Base-by-base conservation (phyloP, 139 green algal genomes). In the Nannochloris sp. region DNA sequence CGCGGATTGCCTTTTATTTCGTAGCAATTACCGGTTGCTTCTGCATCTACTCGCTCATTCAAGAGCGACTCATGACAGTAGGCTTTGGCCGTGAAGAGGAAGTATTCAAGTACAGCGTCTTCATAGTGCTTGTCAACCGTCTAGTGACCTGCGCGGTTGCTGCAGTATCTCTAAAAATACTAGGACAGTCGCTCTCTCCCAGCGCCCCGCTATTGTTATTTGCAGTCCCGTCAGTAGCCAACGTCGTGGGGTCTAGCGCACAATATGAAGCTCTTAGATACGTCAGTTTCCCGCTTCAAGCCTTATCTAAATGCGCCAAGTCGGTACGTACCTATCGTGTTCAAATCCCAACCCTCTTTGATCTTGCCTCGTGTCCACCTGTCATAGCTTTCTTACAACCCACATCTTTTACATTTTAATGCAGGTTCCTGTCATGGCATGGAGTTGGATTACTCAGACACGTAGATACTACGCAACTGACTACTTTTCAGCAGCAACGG, bases 181-280 rank as follows among this genome's bases (percentile, higher is more conserved):
- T 45, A 7, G 62, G 62, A n/a, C 61, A 56, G 5, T 39, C 25
- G 24, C 13, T 85, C 23, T 13, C 24, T 37, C 83, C 81, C 0
- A 42, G 54, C 19, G 89, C 88, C 10, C 86, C 86, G 7, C 36
- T 89, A 8, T 70, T 75, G 5, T 72, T 65, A 6, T 96, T 92
- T 68, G 72, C 74, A 0, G 72, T 71, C 4, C 82, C 93, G 1
- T 88, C 79, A 4, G 23, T 95, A 15, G 94, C 87, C 45, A 99
- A 99, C 56, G 90, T 99, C 12, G 68, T 95, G 24, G 91, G 90
- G 15, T 97, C 91, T 2, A 86, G 75, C 38, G 97, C 91, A 77
- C 93, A 99, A 76, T 98, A 99, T 45, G 93, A 99, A 64, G 94
- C 94, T 8, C 80, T 99, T 8, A 96, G 96, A 70, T 95, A 96